A percentile compares a stretch with the other conserved stretches of the same genome.
phyloP scores from a whole-genome alignment of 139 green algal genomes.

The Tetraselmis striata region DNA sequence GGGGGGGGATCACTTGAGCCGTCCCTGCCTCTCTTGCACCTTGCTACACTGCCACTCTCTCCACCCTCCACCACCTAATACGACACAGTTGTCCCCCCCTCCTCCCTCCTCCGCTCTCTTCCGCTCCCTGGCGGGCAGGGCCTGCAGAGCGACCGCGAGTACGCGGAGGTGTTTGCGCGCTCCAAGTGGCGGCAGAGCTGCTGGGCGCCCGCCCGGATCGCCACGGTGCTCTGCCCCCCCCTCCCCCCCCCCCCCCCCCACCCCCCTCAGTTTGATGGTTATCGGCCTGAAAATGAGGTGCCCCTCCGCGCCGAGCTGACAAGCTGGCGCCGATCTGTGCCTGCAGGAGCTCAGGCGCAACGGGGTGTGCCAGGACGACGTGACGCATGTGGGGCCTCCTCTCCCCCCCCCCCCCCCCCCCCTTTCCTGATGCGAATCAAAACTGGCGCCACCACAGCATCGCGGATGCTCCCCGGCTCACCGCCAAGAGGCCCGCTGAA shows the following conservation, averaged over 20 bases:
- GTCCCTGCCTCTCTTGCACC: neutral
- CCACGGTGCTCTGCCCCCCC: neutral
- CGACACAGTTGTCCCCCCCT: neutral
- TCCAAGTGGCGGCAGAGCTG: constrained; percentile 46
- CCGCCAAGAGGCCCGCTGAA: too few relatives aligned
- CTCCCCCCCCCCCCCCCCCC: too few relatives aligned
- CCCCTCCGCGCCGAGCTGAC: neutral
- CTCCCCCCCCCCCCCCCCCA: too few relatives aligned
- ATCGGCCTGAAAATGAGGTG: neutral
- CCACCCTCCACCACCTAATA: neutral
- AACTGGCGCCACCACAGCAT: too few relatives aligned
- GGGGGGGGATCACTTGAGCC: too few relatives aligned
- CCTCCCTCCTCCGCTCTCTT: neutral
- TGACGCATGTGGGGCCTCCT: too few relatives aligned
- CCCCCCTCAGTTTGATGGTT: too few relatives aligned
- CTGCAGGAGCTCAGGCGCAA: constrained; percentile 31
- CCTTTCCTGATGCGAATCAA: too few relatives aligned
- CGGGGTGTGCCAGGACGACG: constrained; percentile 20
- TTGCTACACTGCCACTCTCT: neutral
- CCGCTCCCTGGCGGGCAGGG: constrained; percentile 10
- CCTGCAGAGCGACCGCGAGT: constrained; percentile 43
- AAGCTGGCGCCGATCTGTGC: too few relatives aligned
- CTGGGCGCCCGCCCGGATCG: constrained; percentile 40
- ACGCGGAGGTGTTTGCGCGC: constrained; percentile 37
- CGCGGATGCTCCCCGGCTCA: too few relatives aligned